Evolutionary conservation across 345 rosid genomes (phyloP), one percentile per base, ranked within the genome.

Genomic region (Limnanthes douglasii): DNA sequence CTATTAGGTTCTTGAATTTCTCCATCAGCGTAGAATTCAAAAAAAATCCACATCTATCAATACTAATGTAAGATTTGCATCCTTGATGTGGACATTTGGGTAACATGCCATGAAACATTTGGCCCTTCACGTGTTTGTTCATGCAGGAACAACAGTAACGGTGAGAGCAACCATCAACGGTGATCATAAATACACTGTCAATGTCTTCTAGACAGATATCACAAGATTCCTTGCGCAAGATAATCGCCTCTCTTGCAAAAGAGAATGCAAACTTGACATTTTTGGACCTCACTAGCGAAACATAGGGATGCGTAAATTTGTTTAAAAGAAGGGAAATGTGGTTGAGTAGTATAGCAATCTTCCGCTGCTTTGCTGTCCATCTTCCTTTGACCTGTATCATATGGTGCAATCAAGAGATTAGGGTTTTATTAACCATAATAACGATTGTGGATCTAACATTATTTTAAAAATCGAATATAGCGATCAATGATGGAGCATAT

Each of bases 91-190:
- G n/a, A n/a, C n/a, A 73, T 47, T 45, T 60, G 14, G 88, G 68
- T 45, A 56, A 42, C 44, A 50, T 51, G 5, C 68, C 88, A 30
- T 64, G 52, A 30, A 62, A 73, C 52, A 73, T 39, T 50, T 64
- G 61, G 37, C 46, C 73, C 47, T 73, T 69, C 5, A 73, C 67
- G 16, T 73, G 82, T 50, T 57, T 70, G 33, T 61, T 73, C 69
- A 73, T 67, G 43, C 88, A 77, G 45, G 73, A 46, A 50, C 59
- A 46, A 46, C 88, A 77, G 34, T 55, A 77, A 3, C 71, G 48
- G 16, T 73, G 82, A 35, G 43, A 32, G 54, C 86, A 75, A 4
- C 52, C 52, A 43, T 65, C 69, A 34, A 73, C 56, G 3, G 65
- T 33, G 53, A 77, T 72, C 43, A 77, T 67, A 36, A 6, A 30